Percentiles rank a stretch among this genome's conserved stretches.
Conservation (phyloP, 2,329 filamentous ascomycete species). For the Colletotrichum gigasporum region DNA sequence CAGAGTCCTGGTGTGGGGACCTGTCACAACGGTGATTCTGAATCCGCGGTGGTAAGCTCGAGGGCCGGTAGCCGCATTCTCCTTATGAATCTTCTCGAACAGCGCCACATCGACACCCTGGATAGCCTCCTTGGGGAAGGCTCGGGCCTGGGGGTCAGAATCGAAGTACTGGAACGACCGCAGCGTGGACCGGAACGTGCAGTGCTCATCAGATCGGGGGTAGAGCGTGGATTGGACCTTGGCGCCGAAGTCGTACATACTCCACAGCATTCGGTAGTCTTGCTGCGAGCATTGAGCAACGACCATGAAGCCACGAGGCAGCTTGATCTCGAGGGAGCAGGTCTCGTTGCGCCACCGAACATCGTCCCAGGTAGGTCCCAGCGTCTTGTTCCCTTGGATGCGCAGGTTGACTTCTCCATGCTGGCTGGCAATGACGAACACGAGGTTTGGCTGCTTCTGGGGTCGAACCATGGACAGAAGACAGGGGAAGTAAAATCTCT, state of each 20-base stretch:
- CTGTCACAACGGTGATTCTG: conserved; percentile 81
- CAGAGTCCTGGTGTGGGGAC: conserved; percentile 78
- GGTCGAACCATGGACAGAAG: conserved; percentile 80
- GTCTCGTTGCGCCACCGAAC: conserved; percentile 80
- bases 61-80: conserved; percentile 77
- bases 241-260: conserved; percentile 84
- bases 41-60: conserved; percentile 82
- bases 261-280: conserved; percentile 84
- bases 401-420: conserved; percentile 79
- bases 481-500: conserved; percentile 76
- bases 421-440: conserved; percentile 81
- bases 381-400: conserved; percentile 74
- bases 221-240: conserved; percentile 79
- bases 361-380: conserved; percentile 82
- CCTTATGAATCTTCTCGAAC: conserved; percentile 76
- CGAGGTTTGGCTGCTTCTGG: conserved; percentile 73
- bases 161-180: conserved; percentile 86
- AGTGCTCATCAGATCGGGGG: conserved; percentile 73
- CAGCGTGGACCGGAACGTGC: conserved; percentile 75
- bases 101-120: conserved; percentile 76
- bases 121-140: conserved; percentile 80
- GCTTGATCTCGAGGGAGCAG: conserved; percentile 71
- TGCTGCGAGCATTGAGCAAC: conserved; percentile 75
- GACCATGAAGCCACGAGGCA: conserved; percentile 81
- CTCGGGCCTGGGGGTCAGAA: conserved; percentile 70